phyloP scores from a whole-genome alignment of 2,329 filamentous ascomycete species.

The Neocucurbitaria cava region DNA sequence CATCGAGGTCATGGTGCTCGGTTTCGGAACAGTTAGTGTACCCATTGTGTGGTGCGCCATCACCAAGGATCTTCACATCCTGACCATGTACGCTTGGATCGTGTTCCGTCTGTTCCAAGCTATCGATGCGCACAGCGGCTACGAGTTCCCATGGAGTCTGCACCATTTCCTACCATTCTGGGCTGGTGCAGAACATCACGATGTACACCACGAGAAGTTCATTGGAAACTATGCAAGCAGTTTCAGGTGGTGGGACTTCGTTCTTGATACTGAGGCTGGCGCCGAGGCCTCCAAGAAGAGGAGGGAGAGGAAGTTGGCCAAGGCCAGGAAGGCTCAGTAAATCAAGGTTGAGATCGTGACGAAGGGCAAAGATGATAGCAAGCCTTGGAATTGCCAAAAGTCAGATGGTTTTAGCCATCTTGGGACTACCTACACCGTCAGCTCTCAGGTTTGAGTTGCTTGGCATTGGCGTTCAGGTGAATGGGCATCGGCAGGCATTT shows the following conservation, averaged over 20 bases:
- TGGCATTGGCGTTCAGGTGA: conserved; percentile 34
- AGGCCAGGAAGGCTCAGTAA: conserved; percentile 59
- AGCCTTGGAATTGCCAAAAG: not conserved
- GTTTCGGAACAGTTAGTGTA: conserved; percentile 80
- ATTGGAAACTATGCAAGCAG: conserved; percentile 97
- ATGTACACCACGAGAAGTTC: conserved; percentile 97
- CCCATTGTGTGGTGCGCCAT: conserved; percentile 85
- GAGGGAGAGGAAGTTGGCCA: conserved; percentile 77
- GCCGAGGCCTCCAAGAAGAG: conserved; percentile 85
- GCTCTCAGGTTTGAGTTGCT: conserved; percentile 9
- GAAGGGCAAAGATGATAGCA: not conserved
- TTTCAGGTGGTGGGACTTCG: conserved; percentile 99
- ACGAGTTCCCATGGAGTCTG: conserved; percentile 97
- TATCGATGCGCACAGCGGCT: conserved; percentile 96
- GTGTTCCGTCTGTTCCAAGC: conserved; percentile 92
- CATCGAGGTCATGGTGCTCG: conserved; percentile 94
- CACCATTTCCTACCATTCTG: conserved; percentile 97
- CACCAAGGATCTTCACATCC: conserved; percentile 86
- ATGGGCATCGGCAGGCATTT: conserved; percentile 17
- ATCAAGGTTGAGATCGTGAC: conserved; percentile 1
- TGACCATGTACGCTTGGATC: conserved; percentile 99
- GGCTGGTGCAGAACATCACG: conserved; percentile 96
- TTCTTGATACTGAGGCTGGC: conserved; percentile 91
- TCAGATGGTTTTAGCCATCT: not conserved
- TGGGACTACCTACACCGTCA: not conserved